Base-by-base conservation (phyloP, 192 early-diverging fungal species). In the Backusella morwellensis region DNA sequence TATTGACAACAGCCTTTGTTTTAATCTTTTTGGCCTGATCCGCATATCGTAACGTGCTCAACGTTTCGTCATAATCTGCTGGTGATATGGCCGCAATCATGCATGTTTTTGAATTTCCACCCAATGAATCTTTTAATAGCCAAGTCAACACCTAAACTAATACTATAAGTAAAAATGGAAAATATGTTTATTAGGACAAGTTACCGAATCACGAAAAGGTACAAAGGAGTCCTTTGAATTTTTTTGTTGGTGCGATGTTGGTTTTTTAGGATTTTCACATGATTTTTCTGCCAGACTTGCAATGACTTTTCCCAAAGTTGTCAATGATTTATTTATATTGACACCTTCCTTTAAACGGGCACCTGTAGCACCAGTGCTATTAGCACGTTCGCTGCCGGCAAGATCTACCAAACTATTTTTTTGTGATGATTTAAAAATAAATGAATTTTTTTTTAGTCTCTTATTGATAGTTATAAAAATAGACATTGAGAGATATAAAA, bases 291-390 rank as follows among this genome's bases (percentile, higher is more conserved):
- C 94, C 40, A 98, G 82, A 21, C 91, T 92, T 8, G 94, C 93
- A 47, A 98, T 98, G 35, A 98, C 97, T 79, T 98, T 98, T 6
- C 97, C 97, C 38, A 98, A 85, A 0, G 95, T 92, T 0, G 95
- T 95, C 38, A 98, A 80, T 26, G 94, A 95, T 83, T 95, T 95
- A 84, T 98, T 98, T 87, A 98, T 98, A 69, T 95, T 96, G 4
- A 93, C 93, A n/a, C 96, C 97, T 83, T 98, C 97, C 74, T 94
- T 95, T 6, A 97, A 80, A 9, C 96, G 89, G 66, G 80, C 77
- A 3, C 97, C 97, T 3, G 94, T 93, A 1, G 94, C 94, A 73
- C 92, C 92, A 6, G 97, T 96, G 32, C 92, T 80, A 75, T 93
- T 91, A 3, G 96, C 95, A 23, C 97, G 90, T 81, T 98, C 97